Evolutionary conservation across 129 eudicot genomes (phyloP).

Genomic region (Erigeron canadensis): DNA sequence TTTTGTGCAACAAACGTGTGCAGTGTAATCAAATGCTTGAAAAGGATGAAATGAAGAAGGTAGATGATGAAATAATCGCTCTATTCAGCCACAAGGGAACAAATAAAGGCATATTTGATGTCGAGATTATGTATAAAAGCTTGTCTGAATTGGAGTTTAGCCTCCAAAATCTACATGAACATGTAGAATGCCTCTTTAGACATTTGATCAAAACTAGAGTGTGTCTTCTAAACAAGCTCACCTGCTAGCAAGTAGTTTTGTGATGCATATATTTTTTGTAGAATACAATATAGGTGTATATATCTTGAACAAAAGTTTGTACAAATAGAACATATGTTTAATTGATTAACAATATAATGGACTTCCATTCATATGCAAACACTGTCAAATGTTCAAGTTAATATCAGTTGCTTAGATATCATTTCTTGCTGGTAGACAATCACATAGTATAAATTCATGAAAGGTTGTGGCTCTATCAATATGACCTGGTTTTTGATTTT

Average conservation of each 20-base stretch:
- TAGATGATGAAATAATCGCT: conserved; percentile 18
- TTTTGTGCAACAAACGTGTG: conserved; percentile 12
- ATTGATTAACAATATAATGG: background rate
- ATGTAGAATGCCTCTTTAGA: conserved; percentile 37
- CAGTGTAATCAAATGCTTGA: conserved; percentile 1
- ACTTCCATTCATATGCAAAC: too few relatives aligned
- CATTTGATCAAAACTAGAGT: conserved; percentile 46
- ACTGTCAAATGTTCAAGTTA: too few relatives aligned
- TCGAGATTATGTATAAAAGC: conserved; percentile 9
- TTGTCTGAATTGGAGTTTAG: conserved; percentile 29
- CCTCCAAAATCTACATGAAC: conserved; percentile 39
- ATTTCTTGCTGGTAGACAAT: too few relatives aligned
- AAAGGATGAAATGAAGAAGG: conserved; percentile 20
- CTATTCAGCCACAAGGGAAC: conserved; percentile 11
- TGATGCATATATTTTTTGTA: background rate
- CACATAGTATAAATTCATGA: too few relatives aligned
- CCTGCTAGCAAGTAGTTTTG: conserved; percentile 14
- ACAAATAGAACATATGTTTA: background rate
- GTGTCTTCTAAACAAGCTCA: conserved; percentile 41
- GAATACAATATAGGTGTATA: background rate
- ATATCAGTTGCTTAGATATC: too few relatives aligned
- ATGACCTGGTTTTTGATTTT: too few relatives aligned
- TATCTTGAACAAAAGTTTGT: background rate
- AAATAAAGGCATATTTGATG: conserved; percentile 2
- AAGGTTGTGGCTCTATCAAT: too few relatives aligned